Base-by-base conservation (phyloP, 257 asterid genomes). In the Salvia hispanica region DNA sequence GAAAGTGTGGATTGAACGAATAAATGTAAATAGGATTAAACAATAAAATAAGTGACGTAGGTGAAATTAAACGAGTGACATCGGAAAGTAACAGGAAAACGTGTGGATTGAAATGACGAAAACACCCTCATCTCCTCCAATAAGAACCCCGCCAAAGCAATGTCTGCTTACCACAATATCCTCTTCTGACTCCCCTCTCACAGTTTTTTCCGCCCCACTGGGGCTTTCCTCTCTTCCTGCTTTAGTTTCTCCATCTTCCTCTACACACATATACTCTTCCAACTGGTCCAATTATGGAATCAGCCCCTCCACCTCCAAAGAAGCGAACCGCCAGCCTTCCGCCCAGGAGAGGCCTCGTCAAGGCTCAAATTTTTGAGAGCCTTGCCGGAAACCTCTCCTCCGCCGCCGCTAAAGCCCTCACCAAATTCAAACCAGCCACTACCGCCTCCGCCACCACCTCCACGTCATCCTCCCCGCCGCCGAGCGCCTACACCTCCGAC, bases 361-460 rank as follows among this genome's bases (percentile, higher is more conserved):
- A 74, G 58, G 89, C 86, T 64, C 88, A 76, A 40, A 78, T 88
- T 21, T 86, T 82, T 72, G 77, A 55, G 81, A 77, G 86, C 82
- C 56, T 86, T 10, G 39, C 76, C 64, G 82, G 56, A 33, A 74
- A 72, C 34, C 40, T 81, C 34, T 63, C 76, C 80, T 67, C 82
- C 37, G 74, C 71, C 52, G 74, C 75, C 74, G 64, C 46, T n/a
- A 71, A 68, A 40, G 62, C 63, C 6, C 54, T 82, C 9, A 50
- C 74, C 16, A 76, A 46, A 53, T 11, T 59, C 74, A 66, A 53
- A 50, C 9, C 7, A 37, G 66, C 68, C 55, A 59, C 59, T 28
- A 51, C 58, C 11, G 44, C 77, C 50, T 43, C 74, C 73, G 7
- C 72, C 56, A 0, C 67, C 9, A 13, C 61, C 67, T 67, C 82